phyloP scores from a whole-genome alignment of 495 filamentous ascomycete genomes.

The Wilcoxina mikolae region DNA sequence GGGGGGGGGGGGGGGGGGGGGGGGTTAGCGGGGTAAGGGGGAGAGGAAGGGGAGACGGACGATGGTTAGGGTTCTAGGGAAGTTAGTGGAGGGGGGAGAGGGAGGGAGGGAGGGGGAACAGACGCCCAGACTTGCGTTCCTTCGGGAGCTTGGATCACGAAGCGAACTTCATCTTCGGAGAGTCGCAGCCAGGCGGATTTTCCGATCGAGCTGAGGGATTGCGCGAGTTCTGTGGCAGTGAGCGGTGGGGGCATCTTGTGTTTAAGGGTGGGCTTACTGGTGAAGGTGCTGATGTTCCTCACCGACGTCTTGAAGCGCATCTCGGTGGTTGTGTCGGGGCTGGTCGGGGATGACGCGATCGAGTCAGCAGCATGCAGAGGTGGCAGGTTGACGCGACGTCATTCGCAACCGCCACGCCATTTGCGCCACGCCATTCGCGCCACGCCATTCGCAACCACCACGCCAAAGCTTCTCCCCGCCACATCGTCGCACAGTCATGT shows the following conservation, averaged over 20 bases:
- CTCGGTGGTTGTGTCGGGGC: slow-evolving; percentile 3
- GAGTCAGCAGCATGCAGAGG: too few relatives aligned
- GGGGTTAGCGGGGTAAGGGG: neutral
- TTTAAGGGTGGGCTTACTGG: slow-evolving; percentile 44
- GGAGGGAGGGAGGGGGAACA: slow-evolving; percentile 28
- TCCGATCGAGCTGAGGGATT: slow-evolving; percentile 71
- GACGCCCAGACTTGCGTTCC: slow-evolving; percentile 97
- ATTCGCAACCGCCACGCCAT: neutral
- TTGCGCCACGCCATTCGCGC: slow-evolving; percentile 1
- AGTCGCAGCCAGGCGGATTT: slow-evolving; percentile 90
- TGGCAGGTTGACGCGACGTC: neutral
- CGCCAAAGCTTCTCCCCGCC: neutral
- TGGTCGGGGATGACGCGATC: slow-evolving; percentile 15
- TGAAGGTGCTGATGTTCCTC: slow-evolving; percentile 67
- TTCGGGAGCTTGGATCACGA: slow-evolving; percentile 73
- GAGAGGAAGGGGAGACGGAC: neutral
- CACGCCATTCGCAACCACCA: slow-evolving; percentile 14
- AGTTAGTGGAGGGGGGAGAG: neutral
- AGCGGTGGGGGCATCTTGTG: neutral
- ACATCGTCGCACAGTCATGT: neutral
- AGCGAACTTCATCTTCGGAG: slow-evolving; percentile 68
- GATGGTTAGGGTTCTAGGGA: slow-evolving; percentile 7
- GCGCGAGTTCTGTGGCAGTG: slow-evolving; percentile 51
- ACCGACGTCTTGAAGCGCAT: slow-evolving; percentile 78
- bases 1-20: neutral